Conservation (phyloP, 2,329 filamentous ascomycete species). For the Peltaster fructicola region DNA sequence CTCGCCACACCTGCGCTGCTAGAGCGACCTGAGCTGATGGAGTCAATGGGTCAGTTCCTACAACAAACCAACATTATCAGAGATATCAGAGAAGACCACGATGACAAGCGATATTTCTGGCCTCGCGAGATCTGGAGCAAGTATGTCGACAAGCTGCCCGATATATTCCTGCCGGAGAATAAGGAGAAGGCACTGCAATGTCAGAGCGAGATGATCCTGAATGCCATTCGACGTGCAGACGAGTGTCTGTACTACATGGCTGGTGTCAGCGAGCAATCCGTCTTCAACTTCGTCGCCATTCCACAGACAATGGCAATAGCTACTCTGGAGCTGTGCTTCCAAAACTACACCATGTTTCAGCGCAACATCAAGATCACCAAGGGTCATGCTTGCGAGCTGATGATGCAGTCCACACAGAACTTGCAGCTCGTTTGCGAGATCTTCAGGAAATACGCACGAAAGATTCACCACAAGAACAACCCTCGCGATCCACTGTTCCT, state of each 20-base stretch:
- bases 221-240: slow-evolving; percentile 69
- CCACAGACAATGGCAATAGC: slow-evolving; percentile 96
- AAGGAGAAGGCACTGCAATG: slow-evolving; percentile 63
- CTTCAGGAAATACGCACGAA: slow-evolving; percentile 60
- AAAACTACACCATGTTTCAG: slow-evolving; percentile 72
- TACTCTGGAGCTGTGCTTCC: slow-evolving; percentile 79
- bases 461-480: slow-evolving; percentile 86
- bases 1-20: slow-evolving; percentile 75
- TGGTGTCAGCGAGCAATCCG: slow-evolving; percentile 82
- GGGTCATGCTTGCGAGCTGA: slow-evolving; percentile 77
- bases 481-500: slow-evolving; percentile 84
- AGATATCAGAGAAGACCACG: slow-evolving; percentile 77
- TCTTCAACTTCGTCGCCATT: slow-evolving; percentile 98
- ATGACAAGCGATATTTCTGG: slow-evolving; percentile 82
- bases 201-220: slow-evolving; percentile 85
- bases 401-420: slow-evolving; percentile 88
- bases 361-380: slow-evolving; percentile 93
- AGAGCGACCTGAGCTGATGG: slow-evolving; percentile 61
- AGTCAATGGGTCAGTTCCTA: slow-evolving; percentile 93
- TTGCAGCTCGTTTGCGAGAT: slow-evolving; percentile 62
- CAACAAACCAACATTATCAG: slow-evolving; percentile 99
- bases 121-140: slow-evolving; percentile 95
- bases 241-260: slow-evolving; percentile 98
- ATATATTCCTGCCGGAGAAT: slow-evolving; percentile 72
- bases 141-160: slow-evolving; percentile 75